Evolutionary conservation across 2,329 filamentous ascomycete species (phyloP), one percentile per base, ranked within the genome.

Genomic region (Grosmannia serpens): DNA sequence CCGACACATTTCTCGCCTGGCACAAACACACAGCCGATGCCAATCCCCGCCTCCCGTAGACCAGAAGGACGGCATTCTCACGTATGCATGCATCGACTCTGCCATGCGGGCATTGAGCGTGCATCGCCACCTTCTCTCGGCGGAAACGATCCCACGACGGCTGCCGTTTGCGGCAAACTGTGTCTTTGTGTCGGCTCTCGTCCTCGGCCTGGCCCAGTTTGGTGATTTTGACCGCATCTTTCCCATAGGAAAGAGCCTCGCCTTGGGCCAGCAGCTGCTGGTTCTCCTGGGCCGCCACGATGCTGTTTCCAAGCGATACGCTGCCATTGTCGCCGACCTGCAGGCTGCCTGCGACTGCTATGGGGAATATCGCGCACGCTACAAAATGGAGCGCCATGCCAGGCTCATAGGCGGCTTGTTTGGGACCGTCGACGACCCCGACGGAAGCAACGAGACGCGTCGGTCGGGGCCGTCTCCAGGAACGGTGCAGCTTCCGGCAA

Each of bases 111-210:
- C 69, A 0, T 67, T 77, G 3, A 71, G 74, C 5, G 67, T 76
- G 0, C 64, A 75, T 0, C 68, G 73, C 15, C 66, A 65, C 1
- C 67, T 77, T 1, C 61, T 71, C 4, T 64, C 63, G 1, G 69
- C 67, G 1, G 60, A 67, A 1, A 64, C 66, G 2, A 66, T 76
- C 0, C 74, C 75, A 0, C 73, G 72, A 33, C 67, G 74, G 1
- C 63, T 77, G 4, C 75, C 75, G 0, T 75, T 77, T 20, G 62
- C 77, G 0, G 73, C 77, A 5, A 77, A 77, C 54, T 74, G 73
- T 1, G 69, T 73, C 4, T 77, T 77, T 60, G 71, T 75, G 7
- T 74, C 74, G 0, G 73, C 72, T 0, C 64, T 77, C 0, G 74
- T 77, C 0, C 66, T 77, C 0, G 75, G 75, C 0, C 69, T 75